A percentile compares a stretch with the other conserved stretches of the same genome.
These are phyloP conservation scores for Amanita brunnescens DNA, from an alignment of 768 basidiomycete genomes.

Conservation along the genomic window DNA sequence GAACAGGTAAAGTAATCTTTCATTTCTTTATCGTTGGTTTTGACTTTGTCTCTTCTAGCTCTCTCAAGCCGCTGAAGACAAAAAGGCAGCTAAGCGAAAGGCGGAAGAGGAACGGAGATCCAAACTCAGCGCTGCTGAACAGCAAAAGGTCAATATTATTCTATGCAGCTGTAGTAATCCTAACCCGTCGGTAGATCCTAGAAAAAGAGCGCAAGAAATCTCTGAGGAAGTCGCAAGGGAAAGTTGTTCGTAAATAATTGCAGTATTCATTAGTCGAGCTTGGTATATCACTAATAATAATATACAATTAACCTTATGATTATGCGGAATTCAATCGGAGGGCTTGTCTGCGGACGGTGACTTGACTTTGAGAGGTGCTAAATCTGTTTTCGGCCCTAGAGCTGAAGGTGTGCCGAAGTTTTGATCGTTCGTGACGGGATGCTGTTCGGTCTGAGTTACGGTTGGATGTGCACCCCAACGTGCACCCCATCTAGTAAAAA, in stretches of 20 bases:
- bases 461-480: conserved; percentile 39
- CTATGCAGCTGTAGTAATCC: neutral
- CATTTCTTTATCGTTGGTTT: neutral
- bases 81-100: conserved; percentile 35
- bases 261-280: neutral
- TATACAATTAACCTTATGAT: neutral
- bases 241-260: conserved; percentile 42
- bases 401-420: neutral
- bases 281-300: conserved; percentile 1
- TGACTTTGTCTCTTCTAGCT: conserved; percentile 12
- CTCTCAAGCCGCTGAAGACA: conserved; percentile 51
- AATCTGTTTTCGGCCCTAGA: neutral
- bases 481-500: conserved; percentile 73
- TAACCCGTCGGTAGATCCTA: conserved; percentile 33
- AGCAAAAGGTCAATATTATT: conserved; percentile 56
- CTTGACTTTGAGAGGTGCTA: neutral
- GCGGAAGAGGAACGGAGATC: too few relatives aligned
- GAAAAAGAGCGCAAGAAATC: conserved; percentile 73
- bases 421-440: neutral
- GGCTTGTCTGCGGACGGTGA: neutral
- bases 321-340: neutral
- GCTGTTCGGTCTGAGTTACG: conserved; percentile 1
- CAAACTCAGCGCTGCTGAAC: conserved; percentile 68
- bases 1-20: conserved; percentile 45
- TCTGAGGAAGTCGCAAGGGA: conserved; percentile 63